Evolutionary conservation across 345 rosid genomes (phyloP), one percentile per base, ranked within the genome.

Genomic region (Lumnitzera littorea): DNA sequence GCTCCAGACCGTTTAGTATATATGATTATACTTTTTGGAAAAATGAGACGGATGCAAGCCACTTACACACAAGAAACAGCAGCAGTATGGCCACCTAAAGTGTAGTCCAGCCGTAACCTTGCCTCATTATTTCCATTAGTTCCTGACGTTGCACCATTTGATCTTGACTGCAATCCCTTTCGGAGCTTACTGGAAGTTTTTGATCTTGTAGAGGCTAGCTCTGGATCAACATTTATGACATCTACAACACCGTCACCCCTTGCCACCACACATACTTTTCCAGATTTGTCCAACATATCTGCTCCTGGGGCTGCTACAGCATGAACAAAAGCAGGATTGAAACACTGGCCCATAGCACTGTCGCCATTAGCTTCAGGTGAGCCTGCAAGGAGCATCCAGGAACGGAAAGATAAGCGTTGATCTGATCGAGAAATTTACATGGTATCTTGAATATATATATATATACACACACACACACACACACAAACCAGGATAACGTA

Each of bases 261-360:
- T 55, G 87, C 99, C 50, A 87, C 85, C 2, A 63, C 87, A 54
- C 96, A 89, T 62, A 87, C 74, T 64, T 80, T 81, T 50, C 62
- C 88, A 46, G 86, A 60, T 51, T 76, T 87, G 57, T 84, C 85
- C 62, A 86, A 57, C 79, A 85, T 89, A 68, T 92, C 96, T 13
- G 62, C 73, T 59, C 86, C 97, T 5, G 97, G 97, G 41, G 87
- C 80, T 50, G 85, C 82, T 75, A 85, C 62, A 2, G 97, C 79
- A 68, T 87, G 99, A 60, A 94, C 86, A 74, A 87, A 94, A 29
- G 97, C 89, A 63, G 97, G 99, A 70, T 94, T 94, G 68, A 84
- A 70, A 61, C 88, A 89, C 65, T 89, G 94, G 29, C 81, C 78
- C 43, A 72, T 61, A 62, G 46, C 79, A 55, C 43, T 69, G 27